Percentiles rank a stretch among this genome's conserved stretches.
phyloP scores from a whole-genome alignment of 2,329 filamentous ascomycete species.

The Blastomyces percursus region DNA sequence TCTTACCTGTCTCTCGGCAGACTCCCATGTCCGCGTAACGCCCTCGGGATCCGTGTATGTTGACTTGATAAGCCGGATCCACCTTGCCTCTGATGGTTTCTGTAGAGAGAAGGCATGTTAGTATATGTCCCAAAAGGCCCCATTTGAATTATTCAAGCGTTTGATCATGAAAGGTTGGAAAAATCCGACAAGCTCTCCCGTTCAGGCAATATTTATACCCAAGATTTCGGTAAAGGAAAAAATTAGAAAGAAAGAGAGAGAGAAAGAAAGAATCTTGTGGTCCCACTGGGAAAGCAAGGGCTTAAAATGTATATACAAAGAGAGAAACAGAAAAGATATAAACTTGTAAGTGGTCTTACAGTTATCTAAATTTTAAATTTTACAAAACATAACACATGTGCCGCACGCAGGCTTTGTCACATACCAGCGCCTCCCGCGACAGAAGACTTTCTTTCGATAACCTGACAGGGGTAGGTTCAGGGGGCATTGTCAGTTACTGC shows the following conservation, averaged over 20 bases:
- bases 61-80: constrained; percentile 34
- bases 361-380: too few relatives aligned
- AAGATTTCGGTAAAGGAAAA: too few relatives aligned
- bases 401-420: not conserved
- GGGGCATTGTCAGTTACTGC: not conserved
- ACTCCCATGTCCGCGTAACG: constrained; percentile 35
- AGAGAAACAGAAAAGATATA: constrained; percentile 1
- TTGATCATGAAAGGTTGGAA: not conserved
- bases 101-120: constrained; percentile 10
- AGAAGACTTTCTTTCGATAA: constrained; percentile 21
- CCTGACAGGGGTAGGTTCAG: not conserved
- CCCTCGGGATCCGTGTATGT: constrained; percentile 36
- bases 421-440: constrained; percentile 27
- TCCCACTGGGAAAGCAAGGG: not conserved
- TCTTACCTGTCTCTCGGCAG: constrained; percentile 34
- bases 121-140: not conserved
- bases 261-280: not conserved
- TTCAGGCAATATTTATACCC: too few relatives aligned
- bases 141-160: not conserved
- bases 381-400: not conserved
- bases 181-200: too few relatives aligned
- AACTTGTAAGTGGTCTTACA: not conserved
- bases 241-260: not conserved
- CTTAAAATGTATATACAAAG: not conserved
- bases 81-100: constrained; percentile 32